Percentiles rank a stretch among this genome's conserved stretches.
These are phyloP conservation scores for Hypoxylon sp. DNA, from an alignment of 2,329 filamentous ascomycete species.

Conservation along the genomic window DNA sequence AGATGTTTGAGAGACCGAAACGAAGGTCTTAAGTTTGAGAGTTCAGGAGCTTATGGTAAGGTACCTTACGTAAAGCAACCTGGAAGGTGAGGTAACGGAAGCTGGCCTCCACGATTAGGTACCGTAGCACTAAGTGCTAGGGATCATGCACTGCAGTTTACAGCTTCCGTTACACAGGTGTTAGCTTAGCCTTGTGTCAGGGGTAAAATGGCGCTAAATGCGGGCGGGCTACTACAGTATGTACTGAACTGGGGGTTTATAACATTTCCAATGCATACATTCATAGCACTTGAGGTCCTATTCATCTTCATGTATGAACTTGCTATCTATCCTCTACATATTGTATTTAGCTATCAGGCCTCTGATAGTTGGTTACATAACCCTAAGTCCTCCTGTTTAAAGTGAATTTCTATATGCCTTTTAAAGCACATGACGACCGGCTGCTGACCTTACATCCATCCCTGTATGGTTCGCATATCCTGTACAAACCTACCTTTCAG, in stretches of 20 bases:
- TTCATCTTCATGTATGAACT: background rate
- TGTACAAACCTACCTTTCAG: constrained; percentile 5
- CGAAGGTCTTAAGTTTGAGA: background rate
- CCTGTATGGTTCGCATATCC: constrained; percentile 13
- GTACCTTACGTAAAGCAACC: constrained; percentile 5
- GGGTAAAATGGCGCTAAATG: constrained; percentile 33
- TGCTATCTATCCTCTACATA: background rate
- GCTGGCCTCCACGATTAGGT: constrained; percentile 15
- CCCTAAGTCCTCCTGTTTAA: background rate
- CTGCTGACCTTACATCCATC: constrained; percentile 14
- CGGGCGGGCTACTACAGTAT: constrained; percentile 20
- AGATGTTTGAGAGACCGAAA: background rate
- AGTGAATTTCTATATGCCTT: background rate
- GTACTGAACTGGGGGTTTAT: background rate
- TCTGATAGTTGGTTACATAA: background rate
- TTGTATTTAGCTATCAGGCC: background rate
- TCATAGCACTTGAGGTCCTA: too few relatives aligned
- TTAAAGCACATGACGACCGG: background rate
- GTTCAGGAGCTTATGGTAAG: constrained; percentile 7
- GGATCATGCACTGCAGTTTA: background rate
- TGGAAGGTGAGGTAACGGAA: constrained; percentile 22
- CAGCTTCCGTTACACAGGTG: background rate
- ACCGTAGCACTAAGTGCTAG: background rate
- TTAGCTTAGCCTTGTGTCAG: constrained; percentile 33
- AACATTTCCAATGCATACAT: background rate